Conservation (phyloP, 768 basidiomycete genomes). For the Tremella yokohamensis region DNA sequence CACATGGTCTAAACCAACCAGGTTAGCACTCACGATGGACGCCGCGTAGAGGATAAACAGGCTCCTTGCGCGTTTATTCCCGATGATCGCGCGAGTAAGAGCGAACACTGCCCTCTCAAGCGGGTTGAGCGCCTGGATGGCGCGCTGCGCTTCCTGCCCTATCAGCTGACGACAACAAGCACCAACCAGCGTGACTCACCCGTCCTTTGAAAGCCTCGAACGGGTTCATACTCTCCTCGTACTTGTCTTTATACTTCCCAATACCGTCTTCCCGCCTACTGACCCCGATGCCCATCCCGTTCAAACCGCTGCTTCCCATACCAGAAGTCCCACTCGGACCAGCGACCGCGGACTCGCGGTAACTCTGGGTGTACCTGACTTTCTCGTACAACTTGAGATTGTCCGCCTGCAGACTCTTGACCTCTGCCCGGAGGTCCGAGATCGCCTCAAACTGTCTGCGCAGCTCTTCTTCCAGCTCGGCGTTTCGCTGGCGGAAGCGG, state of each 20-base stretch:
- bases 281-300: constrained; percentile 19
- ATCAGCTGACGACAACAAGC: constrained; percentile 3
- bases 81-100: constrained; percentile 78
- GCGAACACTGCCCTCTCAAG: constrained; percentile 82
- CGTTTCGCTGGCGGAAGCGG: constrained; percentile 93
- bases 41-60: constrained; percentile 82
- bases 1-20: not conserved
- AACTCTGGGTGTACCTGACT: constrained; percentile 97
- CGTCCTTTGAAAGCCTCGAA: constrained; percentile 95
- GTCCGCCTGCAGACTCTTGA: constrained; percentile 86
- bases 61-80: constrained; percentile 82
- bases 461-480: constrained; percentile 95
- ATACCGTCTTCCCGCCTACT: constrained; percentile 62
- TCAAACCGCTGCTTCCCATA: constrained; percentile 19
- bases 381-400: constrained; percentile 98
- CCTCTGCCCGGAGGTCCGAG: constrained; percentile 85
- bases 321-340: constrained; percentile 18
- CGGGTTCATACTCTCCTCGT: constrained; percentile 96
- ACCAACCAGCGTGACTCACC: constrained; percentile 57
- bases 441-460: constrained; percentile 93
- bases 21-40: constrained; percentile 34
- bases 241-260: constrained; percentile 81
- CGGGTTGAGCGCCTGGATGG: constrained; percentile 84
- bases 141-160: constrained; percentile 84
- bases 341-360: constrained; percentile 62